A percentile compares a stretch with the other conserved stretches of the same genome.
Conservation (phyloP, 805 yeast genomes). For the Metschnikowia colocasiae region DNA sequence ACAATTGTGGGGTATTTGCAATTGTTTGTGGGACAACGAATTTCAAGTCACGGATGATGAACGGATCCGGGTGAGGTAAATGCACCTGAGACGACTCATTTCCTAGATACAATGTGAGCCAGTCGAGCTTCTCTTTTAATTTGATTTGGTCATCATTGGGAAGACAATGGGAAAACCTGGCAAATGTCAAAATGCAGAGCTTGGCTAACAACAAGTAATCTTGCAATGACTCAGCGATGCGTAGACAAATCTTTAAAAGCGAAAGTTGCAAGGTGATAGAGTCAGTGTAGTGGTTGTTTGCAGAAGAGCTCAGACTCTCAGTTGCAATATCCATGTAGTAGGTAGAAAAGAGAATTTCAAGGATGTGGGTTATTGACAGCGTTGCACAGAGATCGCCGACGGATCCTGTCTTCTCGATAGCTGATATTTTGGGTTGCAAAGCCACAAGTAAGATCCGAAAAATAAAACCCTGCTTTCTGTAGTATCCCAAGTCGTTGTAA, state of each 20-base stretch:
- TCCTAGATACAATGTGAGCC: conserved; percentile 19
- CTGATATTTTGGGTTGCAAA: conserved; percentile 39
- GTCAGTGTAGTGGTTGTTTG: conserved; percentile 23
- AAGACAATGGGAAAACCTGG: conserved; percentile 53
- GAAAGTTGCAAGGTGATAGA: conserved; percentile 61
- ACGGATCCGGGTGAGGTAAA: conserved; percentile 69
- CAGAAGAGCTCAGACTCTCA: conserved; percentile 24
- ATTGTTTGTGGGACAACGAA: conserved; percentile 19
- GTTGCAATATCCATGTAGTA: conserved; percentile 50
- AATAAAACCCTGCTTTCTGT: conserved; percentile 67
- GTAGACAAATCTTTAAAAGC: conserved; percentile 48
- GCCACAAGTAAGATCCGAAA: conserved; percentile 60
- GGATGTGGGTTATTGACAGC: conserved; percentile 32
- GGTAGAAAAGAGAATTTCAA: conserved; percentile 46
- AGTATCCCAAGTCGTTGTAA: conserved; percentile 56
- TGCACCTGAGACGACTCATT: conserved; percentile 25
- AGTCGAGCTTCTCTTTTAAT: conserved; percentile 32
- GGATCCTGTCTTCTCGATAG: conserved; percentile 3
- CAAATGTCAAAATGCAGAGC: conserved; percentile 52
- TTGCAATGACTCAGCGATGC: conserved; percentile 49
- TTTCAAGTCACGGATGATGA: conserved; percentile 50
- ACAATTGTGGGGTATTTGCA: conserved; percentile 4
- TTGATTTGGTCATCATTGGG: conserved; percentile 55
- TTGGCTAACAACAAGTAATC: conserved; percentile 39
- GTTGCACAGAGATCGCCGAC: conserved; percentile 3